Evolutionary conservation across 2,329 filamentous ascomycete species (phyloP).

Genomic region (Pyrenochaeta sp.): DNA sequence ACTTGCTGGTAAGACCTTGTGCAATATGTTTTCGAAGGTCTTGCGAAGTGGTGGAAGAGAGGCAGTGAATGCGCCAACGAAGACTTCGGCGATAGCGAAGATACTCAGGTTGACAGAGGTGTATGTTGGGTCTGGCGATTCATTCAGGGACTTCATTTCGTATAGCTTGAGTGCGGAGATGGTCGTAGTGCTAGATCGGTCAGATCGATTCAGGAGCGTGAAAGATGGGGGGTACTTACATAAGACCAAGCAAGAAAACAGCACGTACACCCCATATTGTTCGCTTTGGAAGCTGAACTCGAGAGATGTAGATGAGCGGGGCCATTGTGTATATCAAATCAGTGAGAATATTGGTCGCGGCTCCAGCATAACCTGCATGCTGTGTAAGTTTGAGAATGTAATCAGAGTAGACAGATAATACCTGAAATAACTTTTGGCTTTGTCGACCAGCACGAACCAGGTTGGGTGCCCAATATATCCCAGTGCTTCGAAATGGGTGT

Average conservation of each 20-base stretch:
- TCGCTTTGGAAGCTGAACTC: constrained; percentile 31
- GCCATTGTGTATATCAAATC: constrained; percentile 34
- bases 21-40: constrained; percentile 30
- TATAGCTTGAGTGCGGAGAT: constrained; percentile 37
- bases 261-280: constrained; percentile 36
- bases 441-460: constrained; percentile 31
- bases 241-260: constrained; percentile 35
- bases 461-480: constrained; percentile 24
- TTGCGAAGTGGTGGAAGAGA: constrained; percentile 36
- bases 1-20: constrained; percentile 26
- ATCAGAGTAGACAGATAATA: neutral
- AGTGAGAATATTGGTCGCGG: constrained; percentile 33
- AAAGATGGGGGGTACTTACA: constrained; percentile 17
- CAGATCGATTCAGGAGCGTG: neutral
- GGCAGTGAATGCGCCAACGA: constrained; percentile 35
- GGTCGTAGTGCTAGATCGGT: constrained; percentile 25
- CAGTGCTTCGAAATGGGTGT: constrained; percentile 32
- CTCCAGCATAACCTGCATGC: constrained; percentile 28
- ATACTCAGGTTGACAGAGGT: constrained; percentile 32
- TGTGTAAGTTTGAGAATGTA: neutral
- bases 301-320: constrained; percentile 30
- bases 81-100: constrained; percentile 33
- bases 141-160: constrained; percentile 29
- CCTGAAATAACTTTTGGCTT: constrained; percentile 32
- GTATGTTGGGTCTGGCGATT: constrained; percentile 30